phyloP scores from a whole-genome alignment of 2,329 filamentous ascomycete genomes.

The Alternaria sp. region DNA sequence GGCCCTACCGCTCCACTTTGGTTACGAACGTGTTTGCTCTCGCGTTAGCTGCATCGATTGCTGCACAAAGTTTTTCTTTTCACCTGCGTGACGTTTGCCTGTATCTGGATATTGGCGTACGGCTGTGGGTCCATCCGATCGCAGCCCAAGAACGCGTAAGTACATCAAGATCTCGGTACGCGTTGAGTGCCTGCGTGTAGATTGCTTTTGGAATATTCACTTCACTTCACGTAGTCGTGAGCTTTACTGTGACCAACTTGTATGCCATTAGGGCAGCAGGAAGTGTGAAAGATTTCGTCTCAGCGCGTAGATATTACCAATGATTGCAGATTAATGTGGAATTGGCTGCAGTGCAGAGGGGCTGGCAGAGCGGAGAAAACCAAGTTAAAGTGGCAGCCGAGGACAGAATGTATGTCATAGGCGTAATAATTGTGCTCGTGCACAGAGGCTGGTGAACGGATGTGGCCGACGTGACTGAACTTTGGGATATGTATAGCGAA shows the following conservation, averaged over 20 bases:
- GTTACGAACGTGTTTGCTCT: slow-evolving; percentile 14
- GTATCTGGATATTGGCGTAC: slow-evolving; percentile 8
- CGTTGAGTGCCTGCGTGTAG: neutral
- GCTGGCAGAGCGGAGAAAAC: slow-evolving; percentile 42
- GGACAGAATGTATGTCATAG: slow-evolving; percentile 36
- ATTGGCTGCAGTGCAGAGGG: slow-evolving; percentile 40
- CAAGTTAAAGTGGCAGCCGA: slow-evolving; percentile 36
- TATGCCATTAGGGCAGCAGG: slow-evolving; percentile 10
- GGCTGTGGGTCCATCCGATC: neutral
- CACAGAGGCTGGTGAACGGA: slow-evolving; percentile 31
- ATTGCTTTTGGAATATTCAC: neutral
- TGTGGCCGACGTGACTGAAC: slow-evolving; percentile 16
- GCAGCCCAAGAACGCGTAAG: neutral
- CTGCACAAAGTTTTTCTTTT: slow-evolving; percentile 36
- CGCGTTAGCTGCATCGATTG: slow-evolving; percentile 26
- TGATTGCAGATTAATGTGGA: slow-evolving; percentile 27
- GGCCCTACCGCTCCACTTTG: slow-evolving; percentile 24
- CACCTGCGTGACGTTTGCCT: slow-evolving; percentile 32
- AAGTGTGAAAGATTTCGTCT: slow-evolving; percentile 13
- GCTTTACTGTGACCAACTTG: slow-evolving; percentile 1
- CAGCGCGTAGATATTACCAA: slow-evolving; percentile 34
- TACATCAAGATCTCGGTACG: neutral
- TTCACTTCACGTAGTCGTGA: neutral
- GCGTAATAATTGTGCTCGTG: slow-evolving; percentile 36
- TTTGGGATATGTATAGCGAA: neutral